These are phyloP conservation scores for Myxozyma vanderwaltii DNA, from an alignment of 805 yeast species.

Conservation along the genomic window DNA sequence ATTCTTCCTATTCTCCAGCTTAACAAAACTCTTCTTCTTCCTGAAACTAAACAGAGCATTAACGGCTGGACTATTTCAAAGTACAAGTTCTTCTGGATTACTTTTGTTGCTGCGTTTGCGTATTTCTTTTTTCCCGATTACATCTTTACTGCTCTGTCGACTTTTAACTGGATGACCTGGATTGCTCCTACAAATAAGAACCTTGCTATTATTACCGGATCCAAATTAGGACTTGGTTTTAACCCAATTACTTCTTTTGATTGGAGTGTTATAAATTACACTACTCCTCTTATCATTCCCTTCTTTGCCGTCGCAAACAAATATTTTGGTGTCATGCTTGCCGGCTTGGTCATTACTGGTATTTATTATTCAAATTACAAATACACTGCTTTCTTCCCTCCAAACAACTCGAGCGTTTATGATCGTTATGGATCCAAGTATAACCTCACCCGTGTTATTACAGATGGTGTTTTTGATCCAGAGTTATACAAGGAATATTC, in stretches of 20 bases:
- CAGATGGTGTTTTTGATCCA: constrained; percentile 43
- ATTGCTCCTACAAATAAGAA: constrained; percentile 57
- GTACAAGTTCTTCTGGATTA: constrained; percentile 51
- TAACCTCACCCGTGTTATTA: constrained; percentile 16
- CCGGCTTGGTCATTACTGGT: constrained; percentile 13
- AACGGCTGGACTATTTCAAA: constrained; percentile 64
- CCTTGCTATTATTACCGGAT: constrained; percentile 67
- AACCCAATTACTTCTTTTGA: constrained; percentile 66
- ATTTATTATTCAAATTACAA: constrained; percentile 22
- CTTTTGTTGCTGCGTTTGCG: constrained; percentile 46
- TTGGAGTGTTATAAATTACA: constrained; percentile 46
- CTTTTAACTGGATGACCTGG: constrained; percentile 66
- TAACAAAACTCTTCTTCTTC: constrained; percentile 46
- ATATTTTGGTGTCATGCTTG: constrained; percentile 15
- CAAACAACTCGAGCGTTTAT: constrained; percentile 16
- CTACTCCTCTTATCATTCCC: constrained; percentile 21
- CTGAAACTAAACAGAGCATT: constrained; percentile 15
- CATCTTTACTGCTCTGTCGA: constrained; percentile 59
- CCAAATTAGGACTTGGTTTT: constrained; percentile 62
- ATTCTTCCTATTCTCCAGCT: constrained; percentile 62
- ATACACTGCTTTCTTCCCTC: constrained; percentile 24
- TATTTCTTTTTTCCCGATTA: constrained; percentile 66
- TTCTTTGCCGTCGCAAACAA: constrained; percentile 18
- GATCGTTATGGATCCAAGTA: constrained; percentile 20
- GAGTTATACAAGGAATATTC: constrained; percentile 58